Evolutionary conservation across 2,329 filamentous ascomycete genomes (phyloP).

Genomic region (Mycocentrospora acerina): DNA sequence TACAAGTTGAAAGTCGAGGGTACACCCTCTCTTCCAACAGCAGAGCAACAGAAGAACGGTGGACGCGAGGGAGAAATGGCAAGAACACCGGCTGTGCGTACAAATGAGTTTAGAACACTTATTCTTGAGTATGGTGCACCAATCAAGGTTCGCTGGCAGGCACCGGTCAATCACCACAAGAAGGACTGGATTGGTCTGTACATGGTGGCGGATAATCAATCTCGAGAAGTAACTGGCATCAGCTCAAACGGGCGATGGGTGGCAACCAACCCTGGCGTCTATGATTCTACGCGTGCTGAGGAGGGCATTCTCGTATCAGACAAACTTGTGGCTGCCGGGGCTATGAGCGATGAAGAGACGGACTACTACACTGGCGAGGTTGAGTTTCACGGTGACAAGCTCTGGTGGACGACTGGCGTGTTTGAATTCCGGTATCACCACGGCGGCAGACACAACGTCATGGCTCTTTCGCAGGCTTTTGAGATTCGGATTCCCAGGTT

Average conservation of each 20-base stretch:
- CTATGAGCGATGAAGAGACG: conserved; percentile 51
- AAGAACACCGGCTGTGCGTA: conserved; percentile 63
- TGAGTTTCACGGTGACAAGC: conserved; percentile 84
- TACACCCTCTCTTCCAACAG: conserved; percentile 51
- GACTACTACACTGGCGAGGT: conserved; percentile 77
- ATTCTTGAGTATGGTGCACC: conserved; percentile 87
- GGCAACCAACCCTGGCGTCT: conserved; percentile 73
- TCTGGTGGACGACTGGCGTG: conserved; percentile 95
- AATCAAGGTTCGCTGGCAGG: conserved; percentile 86
- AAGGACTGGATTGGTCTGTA: conserved; percentile 97
- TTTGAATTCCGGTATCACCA: conserved; percentile 99
- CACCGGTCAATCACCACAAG: conserved; percentile 81
- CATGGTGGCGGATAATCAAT: conserved; percentile 91
- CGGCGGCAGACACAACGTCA: conserved; percentile 85
- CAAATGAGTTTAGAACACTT: conserved; percentile 68
- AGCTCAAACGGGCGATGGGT: conserved; percentile 88
- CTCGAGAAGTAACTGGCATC: conserved; percentile 79
- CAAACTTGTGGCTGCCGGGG: conserved; percentile 52
- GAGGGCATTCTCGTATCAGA: conserved; percentile 74
- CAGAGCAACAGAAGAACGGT: conserved; percentile 61
- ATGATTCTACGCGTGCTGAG: conserved; percentile 74
- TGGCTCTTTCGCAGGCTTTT: conserved; percentile 91
- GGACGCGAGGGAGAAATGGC: conserved; percentile 73
- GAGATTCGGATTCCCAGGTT: conserved; percentile 84
- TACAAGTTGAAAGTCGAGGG: conserved; percentile 78